phyloP scores from a whole-genome alignment of 1,284 basidiomycete genomes.

The Takashimella tepidaria region DNA sequence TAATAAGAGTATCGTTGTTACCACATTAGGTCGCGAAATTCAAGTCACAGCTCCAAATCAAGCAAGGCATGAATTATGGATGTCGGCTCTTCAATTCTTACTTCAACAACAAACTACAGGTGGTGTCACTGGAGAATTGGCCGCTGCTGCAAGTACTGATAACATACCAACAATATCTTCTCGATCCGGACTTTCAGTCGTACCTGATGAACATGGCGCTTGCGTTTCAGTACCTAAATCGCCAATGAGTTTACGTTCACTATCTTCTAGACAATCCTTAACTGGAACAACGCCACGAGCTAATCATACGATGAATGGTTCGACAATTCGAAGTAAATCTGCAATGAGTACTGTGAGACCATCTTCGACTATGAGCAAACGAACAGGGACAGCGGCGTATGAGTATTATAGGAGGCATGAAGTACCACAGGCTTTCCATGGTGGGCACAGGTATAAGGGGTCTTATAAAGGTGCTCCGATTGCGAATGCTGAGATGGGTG shows the following conservation, averaged over 20 bases:
- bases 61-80: constrained; percentile 95
- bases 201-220: constrained; percentile 39
- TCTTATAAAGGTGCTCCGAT: constrained; percentile 35
- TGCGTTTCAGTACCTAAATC: constrained; percentile 21
- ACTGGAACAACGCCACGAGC: constrained; percentile 38
- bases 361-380: constrained; percentile 57
- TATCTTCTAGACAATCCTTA: constrained; percentile 25
- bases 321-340: constrained; percentile 44
- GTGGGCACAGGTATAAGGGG: constrained; percentile 42
- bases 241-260: constrained; percentile 36
- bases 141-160: constrained; percentile 9
- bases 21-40: constrained; percentile 91
- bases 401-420: constrained; percentile 72
- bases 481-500: constrained; percentile 51
- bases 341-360: constrained; percentile 62
- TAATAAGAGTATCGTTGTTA: constrained; percentile 87
- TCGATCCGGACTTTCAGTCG: constrained; percentile 22
- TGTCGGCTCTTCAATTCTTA: constrained; percentile 53
- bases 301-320: constrained; percentile 7
- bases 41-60: constrained; percentile 92
- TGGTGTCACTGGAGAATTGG: constrained; percentile 15
- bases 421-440: constrained; percentile 32
- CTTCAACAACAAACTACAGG: constrained; percentile 35
- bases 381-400: constrained; percentile 78
- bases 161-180: constrained; percentile 11